These are phyloP conservation scores for Gossypium turneri DNA, from an alignment of 345 rosid species.

Conservation along the genomic window DNA sequence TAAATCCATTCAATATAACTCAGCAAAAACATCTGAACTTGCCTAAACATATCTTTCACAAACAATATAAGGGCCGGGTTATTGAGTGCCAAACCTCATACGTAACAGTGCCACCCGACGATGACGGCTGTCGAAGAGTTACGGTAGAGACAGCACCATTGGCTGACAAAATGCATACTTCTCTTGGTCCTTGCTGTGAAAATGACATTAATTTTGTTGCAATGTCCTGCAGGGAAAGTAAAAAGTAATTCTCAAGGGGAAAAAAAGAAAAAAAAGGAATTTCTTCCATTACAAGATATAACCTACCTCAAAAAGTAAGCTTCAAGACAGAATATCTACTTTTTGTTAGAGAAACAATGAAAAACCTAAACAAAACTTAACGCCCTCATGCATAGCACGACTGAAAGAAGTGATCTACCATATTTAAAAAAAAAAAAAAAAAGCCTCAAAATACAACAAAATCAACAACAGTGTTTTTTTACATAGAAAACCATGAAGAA, in stretches of 20 bases:
- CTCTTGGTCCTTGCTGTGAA: slow-evolving; percentile 88
- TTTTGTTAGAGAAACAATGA: neutral
- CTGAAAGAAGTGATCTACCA: neutral
- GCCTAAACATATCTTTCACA: neutral
- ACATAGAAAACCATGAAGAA: neutral
- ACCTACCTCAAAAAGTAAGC: neutral
- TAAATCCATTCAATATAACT: neutral
- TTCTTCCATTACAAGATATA: neutral
- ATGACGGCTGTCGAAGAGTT: slow-evolving; percentile 74
- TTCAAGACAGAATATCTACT: neutral
- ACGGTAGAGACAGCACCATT: slow-evolving; percentile 87
- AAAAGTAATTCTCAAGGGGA: slow-evolving; percentile 1
- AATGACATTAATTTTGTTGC: slow-evolving; percentile 74
- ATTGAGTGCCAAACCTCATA: slow-evolving; percentile 66
- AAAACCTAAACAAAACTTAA: neutral
- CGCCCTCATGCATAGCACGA: neutral
- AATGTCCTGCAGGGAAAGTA: slow-evolving; percentile 50
- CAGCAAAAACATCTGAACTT: neutral
- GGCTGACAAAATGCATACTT: slow-evolving; percentile 79
- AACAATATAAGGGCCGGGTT: neutral
- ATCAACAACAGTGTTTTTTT: neutral
- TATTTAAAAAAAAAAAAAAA: neutral
- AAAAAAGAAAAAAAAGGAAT: neutral
- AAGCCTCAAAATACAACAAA: neutral
- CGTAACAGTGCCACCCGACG: slow-evolving; percentile 70